These are phyloP conservation scores for Venturia pyrina DNA, from an alignment of 2,329 filamentous ascomycete genomes.

Conservation along the genomic window DNA sequence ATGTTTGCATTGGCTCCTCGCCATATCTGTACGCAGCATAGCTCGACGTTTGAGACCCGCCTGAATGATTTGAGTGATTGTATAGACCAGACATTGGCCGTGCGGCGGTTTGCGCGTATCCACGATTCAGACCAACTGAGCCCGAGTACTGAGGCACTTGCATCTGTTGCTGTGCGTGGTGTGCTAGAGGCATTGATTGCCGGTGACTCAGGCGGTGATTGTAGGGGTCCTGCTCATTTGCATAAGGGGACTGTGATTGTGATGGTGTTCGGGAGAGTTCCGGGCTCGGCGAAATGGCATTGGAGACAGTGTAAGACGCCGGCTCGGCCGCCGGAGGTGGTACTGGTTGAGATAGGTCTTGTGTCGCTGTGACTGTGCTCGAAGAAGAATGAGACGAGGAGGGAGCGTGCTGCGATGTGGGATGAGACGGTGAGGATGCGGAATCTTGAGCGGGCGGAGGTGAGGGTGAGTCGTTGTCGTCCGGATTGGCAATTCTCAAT, in stretches of 20 bases:
- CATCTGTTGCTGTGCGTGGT: conserved; percentile 27
- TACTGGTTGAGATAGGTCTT: not conserved
- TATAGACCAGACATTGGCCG: conserved; percentile 38
- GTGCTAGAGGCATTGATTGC: conserved; percentile 33
- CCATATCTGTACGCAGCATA: conserved; percentile 37
- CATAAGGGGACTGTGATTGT: conserved; percentile 19
- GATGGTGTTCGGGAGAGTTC: not conserved
- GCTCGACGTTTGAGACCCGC: conserved; percentile 31
- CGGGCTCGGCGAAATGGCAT: not conserved
- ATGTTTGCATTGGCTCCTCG: conserved; percentile 24
- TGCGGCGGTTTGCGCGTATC: conserved; percentile 13
- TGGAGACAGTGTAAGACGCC: not conserved
- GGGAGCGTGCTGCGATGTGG: conserved; percentile 21
- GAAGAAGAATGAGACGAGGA: conserved; percentile 25
- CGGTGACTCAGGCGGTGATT: conserved; percentile 30
- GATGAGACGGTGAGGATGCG: conserved; percentile 19
- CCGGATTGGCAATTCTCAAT: conserved; percentile 92
- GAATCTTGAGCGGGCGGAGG: conserved; percentile 15
- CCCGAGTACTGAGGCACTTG: conserved; percentile 14
- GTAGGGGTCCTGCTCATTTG: conserved; percentile 20
- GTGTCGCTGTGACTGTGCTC: conserved; percentile 15
- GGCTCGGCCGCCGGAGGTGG: not conserved
- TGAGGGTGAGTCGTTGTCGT: conserved; percentile 37
- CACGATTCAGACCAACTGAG: not conserved
- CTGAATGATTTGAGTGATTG: conserved; percentile 37